Evolutionary conservation across 148 eudicot genomes (phyloP), one percentile per base, ranked within the genome.

Genomic region (Vaccinium darrowii): DNA sequence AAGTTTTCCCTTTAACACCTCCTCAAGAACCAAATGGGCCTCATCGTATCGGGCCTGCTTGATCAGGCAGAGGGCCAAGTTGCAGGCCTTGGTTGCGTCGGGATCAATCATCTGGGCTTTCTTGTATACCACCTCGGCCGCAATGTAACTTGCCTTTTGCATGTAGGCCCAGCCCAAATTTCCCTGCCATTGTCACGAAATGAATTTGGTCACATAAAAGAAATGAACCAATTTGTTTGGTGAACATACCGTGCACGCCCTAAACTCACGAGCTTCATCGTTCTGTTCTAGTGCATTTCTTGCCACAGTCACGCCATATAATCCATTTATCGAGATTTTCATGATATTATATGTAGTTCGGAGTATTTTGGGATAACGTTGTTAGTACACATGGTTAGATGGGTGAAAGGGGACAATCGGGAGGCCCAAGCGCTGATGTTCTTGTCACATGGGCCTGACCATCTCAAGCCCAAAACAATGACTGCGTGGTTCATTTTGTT

Each of bases 131-230:
- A 63, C 90, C 75, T 91, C 93, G 2, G 93, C 93, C 13, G 92
- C 89, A 13, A 78, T 81, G 67, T 82, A 91, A 39, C 88, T 90
- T 7, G 73, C 69, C 52, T 84, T 86, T 80, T 91, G 93, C 93
- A 91, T 90, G 12, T 90, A 91, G 1, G 93, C 91, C 93, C 93
- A 91, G 0, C 93, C 93, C 79, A 91, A 81, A 49, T 91, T 91
- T 7, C 93, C 92, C 93, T 91, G 90, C 85, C 89, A 36, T 27
- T 8, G 49, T 18, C 14, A 72, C 14, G 27, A 9, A 27, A 67
- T 25, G 16, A 25, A 25, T 67, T 67, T 14, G 16, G 73, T 67
- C 36, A 25, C 15, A 4, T 67, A 2, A 21, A 53, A 53, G 56
- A 53, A 53, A 53, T 53, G 56, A 53, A 0, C 13, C 56, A 2